phyloP scores from a whole-genome alignment of 352 stramenopile species.

The Albugo candida region DNA sequence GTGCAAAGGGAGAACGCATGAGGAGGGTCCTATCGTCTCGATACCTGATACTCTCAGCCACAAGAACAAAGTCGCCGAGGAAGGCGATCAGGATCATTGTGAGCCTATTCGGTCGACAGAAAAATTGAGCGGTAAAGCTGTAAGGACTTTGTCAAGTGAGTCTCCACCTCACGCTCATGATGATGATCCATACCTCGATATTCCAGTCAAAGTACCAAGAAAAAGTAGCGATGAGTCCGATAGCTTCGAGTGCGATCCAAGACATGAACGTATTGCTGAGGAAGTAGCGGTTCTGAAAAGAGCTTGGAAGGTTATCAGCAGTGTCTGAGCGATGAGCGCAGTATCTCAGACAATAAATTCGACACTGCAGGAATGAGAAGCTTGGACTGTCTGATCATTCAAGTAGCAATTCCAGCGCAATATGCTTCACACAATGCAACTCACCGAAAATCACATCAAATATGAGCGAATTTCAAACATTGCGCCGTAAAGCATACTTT shows the following conservation, averaged over 20 bases:
- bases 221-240: slow-evolving; percentile 9
- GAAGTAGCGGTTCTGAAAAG: slow-evolving; percentile 46
- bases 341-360: not conserved
- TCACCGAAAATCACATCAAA: not conserved
- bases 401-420: not conserved
- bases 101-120: too few relatives aligned
- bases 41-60: not conserved
- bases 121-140: too few relatives aligned
- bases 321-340: slow-evolving; percentile 19
- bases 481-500: not conserved
- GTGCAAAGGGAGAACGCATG: not conserved
- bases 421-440: not conserved
- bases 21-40: not conserved
- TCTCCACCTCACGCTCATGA: too few relatives aligned
- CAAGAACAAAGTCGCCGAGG: not conserved
- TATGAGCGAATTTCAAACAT: not conserved
- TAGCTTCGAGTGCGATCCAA: slow-evolving; percentile 20
- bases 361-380: not conserved
- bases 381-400: not conserved
- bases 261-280: slow-evolving; percentile 27
- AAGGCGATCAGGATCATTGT: not conserved
- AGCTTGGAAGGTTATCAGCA: slow-evolving; percentile 39
- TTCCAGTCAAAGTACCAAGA: slow-evolving; percentile 11
- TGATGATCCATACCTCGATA: slow-evolving; percentile 5
- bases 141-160: too few relatives aligned